phyloP scores from a whole-genome alignment of 2,329 filamentous ascomycete species.

The Ascosphaera aggregata region DNA sequence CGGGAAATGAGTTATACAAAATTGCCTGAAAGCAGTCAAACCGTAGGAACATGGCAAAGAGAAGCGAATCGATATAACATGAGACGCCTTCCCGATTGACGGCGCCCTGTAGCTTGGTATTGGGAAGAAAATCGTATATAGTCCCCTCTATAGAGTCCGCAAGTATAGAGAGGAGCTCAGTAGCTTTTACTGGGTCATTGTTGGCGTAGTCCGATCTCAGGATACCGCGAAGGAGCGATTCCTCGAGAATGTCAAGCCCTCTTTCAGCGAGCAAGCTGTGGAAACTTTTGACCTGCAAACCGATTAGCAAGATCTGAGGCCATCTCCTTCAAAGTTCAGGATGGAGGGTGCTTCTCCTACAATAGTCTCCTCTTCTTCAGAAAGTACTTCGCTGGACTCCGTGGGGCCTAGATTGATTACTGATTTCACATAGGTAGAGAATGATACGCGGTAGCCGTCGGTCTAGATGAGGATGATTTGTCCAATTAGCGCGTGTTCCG shows the following conservation, averaged over 20 bases:
- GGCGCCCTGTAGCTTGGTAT: conserved; percentile 53
- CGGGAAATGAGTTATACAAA: conserved; percentile 54
- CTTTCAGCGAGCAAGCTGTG: not conserved
- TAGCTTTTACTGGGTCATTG: conserved; percentile 49
- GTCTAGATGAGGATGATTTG: not conserved
- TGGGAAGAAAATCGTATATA: conserved; percentile 49
- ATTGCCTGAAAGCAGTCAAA: conserved; percentile 84
- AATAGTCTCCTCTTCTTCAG: not conserved
- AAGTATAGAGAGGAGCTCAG: conserved; percentile 53
- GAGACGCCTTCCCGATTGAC: conserved; percentile 70
- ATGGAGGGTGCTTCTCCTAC: conserved; percentile 2
- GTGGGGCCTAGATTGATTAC: not conserved
- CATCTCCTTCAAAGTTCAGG: conserved; percentile 5
- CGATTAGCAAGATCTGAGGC: conserved; percentile 6
- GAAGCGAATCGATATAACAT: conserved; percentile 77
- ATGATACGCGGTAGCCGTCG: not conserved
- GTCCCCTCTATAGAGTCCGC: conserved; percentile 63
- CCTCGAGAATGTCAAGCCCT: conserved; percentile 32
- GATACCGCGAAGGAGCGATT: conserved; percentile 39
- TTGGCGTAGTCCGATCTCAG: conserved; percentile 38
- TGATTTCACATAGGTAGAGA: not conserved
- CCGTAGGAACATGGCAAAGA: conserved; percentile 91
- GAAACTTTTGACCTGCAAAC: conserved; percentile 13
- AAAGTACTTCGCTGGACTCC: not conserved
- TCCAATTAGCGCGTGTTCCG: no score